Evolutionary conservation across 1,284 basidiomycete species (phyloP).

Genomic region (Sanguinoderma infundibulare): DNA sequence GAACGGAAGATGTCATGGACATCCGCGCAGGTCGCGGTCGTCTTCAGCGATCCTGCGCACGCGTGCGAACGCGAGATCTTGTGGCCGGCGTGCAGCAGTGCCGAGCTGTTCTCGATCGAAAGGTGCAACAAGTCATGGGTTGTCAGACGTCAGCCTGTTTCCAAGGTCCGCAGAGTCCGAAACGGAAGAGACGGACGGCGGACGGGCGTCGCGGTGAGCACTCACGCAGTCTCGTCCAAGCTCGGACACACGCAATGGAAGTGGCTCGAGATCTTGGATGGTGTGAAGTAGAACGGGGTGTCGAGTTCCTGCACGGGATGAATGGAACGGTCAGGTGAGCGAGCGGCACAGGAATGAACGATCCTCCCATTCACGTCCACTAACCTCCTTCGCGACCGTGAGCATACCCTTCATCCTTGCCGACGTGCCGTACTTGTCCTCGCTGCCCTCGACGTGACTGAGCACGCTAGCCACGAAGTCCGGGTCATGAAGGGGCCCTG

Average conservation of each 20-base stretch:
- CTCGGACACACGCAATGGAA: constrained; percentile 87
- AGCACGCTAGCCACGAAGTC: constrained; percentile 80
- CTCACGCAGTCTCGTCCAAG: constrained; percentile 76
- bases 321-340: not conserved
- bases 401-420: constrained; percentile 96
- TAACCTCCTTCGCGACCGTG: constrained; percentile 84
- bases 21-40: constrained; percentile 74
- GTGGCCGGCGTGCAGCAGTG: constrained; percentile 86
- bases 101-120: constrained; percentile 62
- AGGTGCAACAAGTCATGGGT: constrained; percentile 2
- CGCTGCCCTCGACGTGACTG: constrained; percentile 69
- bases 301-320: constrained; percentile 83
- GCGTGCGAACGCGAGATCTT: constrained; percentile 91
- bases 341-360: not conserved
- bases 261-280: constrained; percentile 77
- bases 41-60: constrained; percentile 89
- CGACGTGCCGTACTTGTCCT: constrained; percentile 77
- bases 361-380: constrained; percentile 25
- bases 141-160: not conserved
- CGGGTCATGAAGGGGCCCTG: constrained; percentile 83
- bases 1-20: constrained; percentile 86
- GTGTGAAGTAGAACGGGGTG: constrained; percentile 91
- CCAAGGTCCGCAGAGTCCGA: not conserved
- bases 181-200: too few species aligned
- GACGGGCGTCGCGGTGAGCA: constrained; percentile 18